phyloP scores from a whole-genome alignment of 2,329 filamentous ascomycete genomes.

The Xylaria sp. region DNA sequence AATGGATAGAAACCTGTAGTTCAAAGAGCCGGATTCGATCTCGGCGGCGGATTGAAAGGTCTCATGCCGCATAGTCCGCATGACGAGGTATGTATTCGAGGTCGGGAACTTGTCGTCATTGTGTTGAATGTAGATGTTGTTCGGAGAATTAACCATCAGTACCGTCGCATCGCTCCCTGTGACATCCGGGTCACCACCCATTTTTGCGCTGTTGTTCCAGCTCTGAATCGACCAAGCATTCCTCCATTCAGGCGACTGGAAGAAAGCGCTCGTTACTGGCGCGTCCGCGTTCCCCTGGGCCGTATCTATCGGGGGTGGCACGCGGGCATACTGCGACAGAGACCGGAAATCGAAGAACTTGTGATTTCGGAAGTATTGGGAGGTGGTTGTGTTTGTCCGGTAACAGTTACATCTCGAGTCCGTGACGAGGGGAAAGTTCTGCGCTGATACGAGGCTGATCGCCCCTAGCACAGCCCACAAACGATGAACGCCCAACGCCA shows the following conservation, averaged over 20 bases:
- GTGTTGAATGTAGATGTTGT: constrained; percentile 53
- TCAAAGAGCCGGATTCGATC: constrained; percentile 47
- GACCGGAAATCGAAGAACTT: constrained; percentile 56
- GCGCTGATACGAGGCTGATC: constrained; percentile 23
- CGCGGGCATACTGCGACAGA: constrained; percentile 47
- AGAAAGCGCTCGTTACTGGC: constrained; percentile 39
- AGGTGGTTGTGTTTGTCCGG: constrained; percentile 52
- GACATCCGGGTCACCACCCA: constrained; percentile 32
- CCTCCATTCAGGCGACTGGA: constrained; percentile 39
- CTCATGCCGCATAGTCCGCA: constrained; percentile 52
- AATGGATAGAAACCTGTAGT: constrained; percentile 49
- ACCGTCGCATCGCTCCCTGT: constrained; percentile 43
- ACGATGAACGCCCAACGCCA: constrained; percentile 4
- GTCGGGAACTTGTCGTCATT: constrained; percentile 42
- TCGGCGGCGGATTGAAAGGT: constrained; percentile 56
- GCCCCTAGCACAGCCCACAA: constrained; percentile 22
- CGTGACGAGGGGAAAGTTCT: constrained; percentile 35
- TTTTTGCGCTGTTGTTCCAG: constrained; percentile 44
- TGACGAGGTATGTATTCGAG: constrained; percentile 52
- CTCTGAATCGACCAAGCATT: constrained; percentile 42
- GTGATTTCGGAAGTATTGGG: constrained; percentile 51
- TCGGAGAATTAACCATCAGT: constrained; percentile 47
- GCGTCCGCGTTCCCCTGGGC: constrained; percentile 38
- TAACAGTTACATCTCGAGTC: constrained; percentile 52
- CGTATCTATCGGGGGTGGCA: constrained; percentile 37